Conservation (phyloP, 495 filamentous ascomycete species). For the Talaromyces thailandensis region DNA sequence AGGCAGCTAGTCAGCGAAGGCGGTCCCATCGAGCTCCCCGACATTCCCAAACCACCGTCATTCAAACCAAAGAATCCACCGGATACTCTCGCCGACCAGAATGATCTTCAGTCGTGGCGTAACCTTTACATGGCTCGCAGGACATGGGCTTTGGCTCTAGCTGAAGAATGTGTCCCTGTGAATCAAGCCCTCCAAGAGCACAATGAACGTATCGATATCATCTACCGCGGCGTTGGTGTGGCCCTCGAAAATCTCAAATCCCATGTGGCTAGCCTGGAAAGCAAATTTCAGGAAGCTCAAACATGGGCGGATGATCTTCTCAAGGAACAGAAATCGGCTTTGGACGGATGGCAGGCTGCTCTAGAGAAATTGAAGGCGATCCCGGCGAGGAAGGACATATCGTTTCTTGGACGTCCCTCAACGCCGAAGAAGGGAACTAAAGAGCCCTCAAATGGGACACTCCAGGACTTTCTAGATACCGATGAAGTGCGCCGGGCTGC, state of each 20-base stretch:
- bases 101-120: conserved; percentile 73
- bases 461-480: conserved; percentile 66
- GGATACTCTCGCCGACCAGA: conserved; percentile 62
- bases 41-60: conserved; percentile 47
- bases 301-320: conserved; percentile 61
- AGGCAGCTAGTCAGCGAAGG: conserved; percentile 47
- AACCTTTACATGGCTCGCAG: conserved; percentile 65
- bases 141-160: conserved; percentile 64
- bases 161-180: conserved; percentile 52
- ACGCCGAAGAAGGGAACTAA: conserved; percentile 29
- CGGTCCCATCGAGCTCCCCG: conserved; percentile 39
- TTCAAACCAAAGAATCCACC: conserved; percentile 54
- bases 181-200: conserved; percentile 42
- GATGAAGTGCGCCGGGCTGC: conserved; percentile 59
- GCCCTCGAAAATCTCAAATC: conserved; percentile 74
- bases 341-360: conserved; percentile 60
- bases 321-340: conserved; percentile 57
- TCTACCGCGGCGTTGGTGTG: conserved; percentile 63
- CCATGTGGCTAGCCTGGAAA: conserved; percentile 63
- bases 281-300: conserved; percentile 63
- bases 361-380: conserved; percentile 54
- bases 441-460: conserved; percentile 32
- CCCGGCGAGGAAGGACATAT: conserved; percentile 49
- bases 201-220: conserved; percentile 59
- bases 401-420: conserved; percentile 36